Base-by-base conservation (phyloP, 495 filamentous ascomycete genomes). In the Trichocladium uniseriatum region DNA sequence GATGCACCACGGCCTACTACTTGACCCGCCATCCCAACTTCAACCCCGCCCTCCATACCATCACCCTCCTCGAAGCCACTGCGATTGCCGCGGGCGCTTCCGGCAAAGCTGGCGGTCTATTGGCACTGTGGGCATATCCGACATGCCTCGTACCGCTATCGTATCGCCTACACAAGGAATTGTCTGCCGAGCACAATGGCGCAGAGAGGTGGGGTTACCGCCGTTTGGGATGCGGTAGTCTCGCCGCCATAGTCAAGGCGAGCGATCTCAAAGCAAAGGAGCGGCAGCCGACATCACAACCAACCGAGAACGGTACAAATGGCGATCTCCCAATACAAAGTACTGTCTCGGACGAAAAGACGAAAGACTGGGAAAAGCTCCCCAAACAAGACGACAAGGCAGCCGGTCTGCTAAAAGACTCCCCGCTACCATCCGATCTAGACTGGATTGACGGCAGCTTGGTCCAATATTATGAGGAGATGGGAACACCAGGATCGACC, bases 51-150 rank as follows among this genome's bases (percentile, higher is more conserved):
- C 75, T 79, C 29, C 85, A 95, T 61, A 82, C 71, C 43, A 80
- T 98, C 53, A 95, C 85, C 11, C 79, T 98, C 28, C 73, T 98
- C 52, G 92, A 98, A 74, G 89, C 92, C 1, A 81, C 81, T 13
- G 77, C 84, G 35, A 87, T 97, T 53, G 92, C 92, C 14, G 84
- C 89, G 10, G 91, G 86, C 20, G 92, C 92, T 35, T 95, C 89
- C 20, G 92, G 92, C 7, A 98, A 98, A 71, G 92, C 92, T 1
- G 92, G 92, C 5, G 92, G 92, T 1, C 76, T 98, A 11, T 72
- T 98, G 15, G 92, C 82, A 1, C 73, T 89, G 35, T 98, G 92
- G 92, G 92, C 92, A 10, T 95, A 96, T 59, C 92, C 92, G 1
- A 75, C 65, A 53, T 84, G 77, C 57, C 79, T 98, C 48, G 92